Percentiles rank a stretch among this genome's conserved stretches.
These are phyloP conservation scores for Aspergillus novofumigatus DNA, from an alignment of 2,329 filamentous ascomycete genomes.

Conservation along the genomic window DNA sequence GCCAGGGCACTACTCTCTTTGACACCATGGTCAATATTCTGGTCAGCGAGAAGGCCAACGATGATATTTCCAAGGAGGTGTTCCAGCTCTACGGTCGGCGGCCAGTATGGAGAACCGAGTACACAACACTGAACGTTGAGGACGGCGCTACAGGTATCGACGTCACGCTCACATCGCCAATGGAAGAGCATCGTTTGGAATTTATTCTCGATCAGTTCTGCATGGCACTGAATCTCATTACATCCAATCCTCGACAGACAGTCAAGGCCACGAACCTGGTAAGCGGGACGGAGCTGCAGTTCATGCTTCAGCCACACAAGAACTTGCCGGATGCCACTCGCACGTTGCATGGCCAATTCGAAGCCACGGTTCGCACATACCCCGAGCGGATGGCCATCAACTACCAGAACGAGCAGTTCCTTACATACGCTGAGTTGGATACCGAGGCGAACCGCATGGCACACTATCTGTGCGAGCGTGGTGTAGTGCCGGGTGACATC, in stretches of 20 bases:
- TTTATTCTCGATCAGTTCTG: background rate
- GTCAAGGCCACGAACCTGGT: background rate
- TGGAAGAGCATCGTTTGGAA: background rate
- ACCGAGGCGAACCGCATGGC: background rate
- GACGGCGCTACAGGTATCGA: background rate
- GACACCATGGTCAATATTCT: slow-evolving; percentile 7
- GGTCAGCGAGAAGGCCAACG: background rate
- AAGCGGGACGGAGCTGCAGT: background rate
- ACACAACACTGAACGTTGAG: slow-evolving; percentile 2
- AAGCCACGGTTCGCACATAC: background rate
- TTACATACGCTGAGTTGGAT: background rate
- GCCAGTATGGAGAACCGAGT: slow-evolving; percentile 1
- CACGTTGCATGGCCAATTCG: background rate
- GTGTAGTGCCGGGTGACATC: background rate
- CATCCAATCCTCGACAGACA: background rate
- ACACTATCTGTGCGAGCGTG: background rate
- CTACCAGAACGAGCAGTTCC: background rate
- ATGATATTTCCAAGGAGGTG: slow-evolving; percentile 2
- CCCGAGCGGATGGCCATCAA: background rate
- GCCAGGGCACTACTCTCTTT: background rate
- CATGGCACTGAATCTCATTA: background rate
- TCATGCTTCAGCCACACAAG: background rate
- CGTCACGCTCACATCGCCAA: background rate
- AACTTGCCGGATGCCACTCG: background rate
- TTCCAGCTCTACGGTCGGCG: slow-evolving; percentile 1